phyloP scores from a whole-genome alignment of 176 grass and related monocot genomes.

The Saccharum officinarum region DNA sequence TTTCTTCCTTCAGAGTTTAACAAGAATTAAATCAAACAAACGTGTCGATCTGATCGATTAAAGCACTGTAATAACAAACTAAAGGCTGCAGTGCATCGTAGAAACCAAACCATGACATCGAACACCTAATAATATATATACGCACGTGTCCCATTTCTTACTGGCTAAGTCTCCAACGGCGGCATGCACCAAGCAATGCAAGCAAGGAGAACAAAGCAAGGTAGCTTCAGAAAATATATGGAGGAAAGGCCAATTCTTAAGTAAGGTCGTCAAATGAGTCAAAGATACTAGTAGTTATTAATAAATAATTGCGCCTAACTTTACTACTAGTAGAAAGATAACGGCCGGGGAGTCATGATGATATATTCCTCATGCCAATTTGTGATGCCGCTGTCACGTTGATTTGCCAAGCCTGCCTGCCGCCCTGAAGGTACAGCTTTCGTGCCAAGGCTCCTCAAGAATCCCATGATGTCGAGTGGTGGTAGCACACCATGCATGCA shows the following conservation, averaged over 20 bases:
- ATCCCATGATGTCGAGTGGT: conserved; percentile 23
- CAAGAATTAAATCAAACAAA: not conserved
- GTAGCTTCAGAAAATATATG: not conserved
- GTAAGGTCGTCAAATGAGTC: not conserved
- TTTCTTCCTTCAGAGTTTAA: not conserved
- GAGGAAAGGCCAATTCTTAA: not conserved
- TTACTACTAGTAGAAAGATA: not conserved
- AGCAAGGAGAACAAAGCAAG: not conserved
- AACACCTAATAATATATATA: not conserved
- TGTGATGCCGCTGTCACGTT: conserved; percentile 12
- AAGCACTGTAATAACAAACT: not conserved
- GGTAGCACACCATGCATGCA: not conserved
- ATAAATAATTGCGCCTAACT: not conserved
- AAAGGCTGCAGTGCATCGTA: not conserved
- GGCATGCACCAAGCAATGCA: not conserved
- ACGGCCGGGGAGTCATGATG: not conserved
- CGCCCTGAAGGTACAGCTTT: conserved; percentile 23
- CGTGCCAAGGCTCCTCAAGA: not conserved
- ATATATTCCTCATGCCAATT: conserved; percentile 26
- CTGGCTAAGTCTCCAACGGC: conserved; percentile 18
- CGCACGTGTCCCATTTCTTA: conserved; percentile 2
- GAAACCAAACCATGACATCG: not conserved
- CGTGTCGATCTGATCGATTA: not conserved
- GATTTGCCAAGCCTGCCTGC: conserved; percentile 3
- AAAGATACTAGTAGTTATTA: not conserved